Evolutionary conservation across 805 yeast genomes (phyloP).

Genomic region (Maudiozyma pseudohumilis): DNA sequence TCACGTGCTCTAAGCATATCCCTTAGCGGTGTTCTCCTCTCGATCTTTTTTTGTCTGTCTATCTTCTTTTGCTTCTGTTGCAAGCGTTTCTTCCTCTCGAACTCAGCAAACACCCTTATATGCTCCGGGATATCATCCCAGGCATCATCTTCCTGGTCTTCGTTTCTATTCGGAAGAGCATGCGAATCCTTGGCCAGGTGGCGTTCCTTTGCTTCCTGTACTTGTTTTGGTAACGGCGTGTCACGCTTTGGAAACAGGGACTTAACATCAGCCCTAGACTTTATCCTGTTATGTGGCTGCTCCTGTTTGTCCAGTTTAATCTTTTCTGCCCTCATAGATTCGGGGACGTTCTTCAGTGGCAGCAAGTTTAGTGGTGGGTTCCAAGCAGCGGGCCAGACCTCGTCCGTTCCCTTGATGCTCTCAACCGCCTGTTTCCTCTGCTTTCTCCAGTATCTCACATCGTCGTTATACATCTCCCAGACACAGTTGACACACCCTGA

Average conservation of each 20-base stretch:
- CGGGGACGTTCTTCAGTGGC: constrained; percentile 36
- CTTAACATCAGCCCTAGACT: not conserved
- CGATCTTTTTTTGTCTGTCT: not conserved
- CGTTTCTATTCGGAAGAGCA: constrained; percentile 7
- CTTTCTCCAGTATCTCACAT: constrained; percentile 69
- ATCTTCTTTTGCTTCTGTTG: constrained; percentile 13
- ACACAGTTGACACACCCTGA: constrained; percentile 95
- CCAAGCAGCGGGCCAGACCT: constrained; percentile 56
- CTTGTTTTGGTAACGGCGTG: constrained; percentile 27
- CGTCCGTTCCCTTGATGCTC: constrained; percentile 33
- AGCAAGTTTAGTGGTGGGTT: constrained; percentile 43
- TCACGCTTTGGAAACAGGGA: constrained; percentile 29
- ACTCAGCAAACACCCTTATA: constrained; percentile 72
- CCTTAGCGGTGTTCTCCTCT: not conserved
- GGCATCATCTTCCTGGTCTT: constrained; percentile 29
- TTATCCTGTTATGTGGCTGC: constrained; percentile 5
- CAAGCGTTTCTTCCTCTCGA: constrained; percentile 56
- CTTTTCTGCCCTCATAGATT: constrained; percentile 5
- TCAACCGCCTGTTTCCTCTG: constrained; percentile 51
- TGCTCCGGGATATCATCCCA: constrained; percentile 62
- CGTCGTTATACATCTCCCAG: constrained; percentile 89
- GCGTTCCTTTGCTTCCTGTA: constrained; percentile 24
- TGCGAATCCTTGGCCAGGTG: constrained; percentile 2
- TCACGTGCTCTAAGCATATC: no score
- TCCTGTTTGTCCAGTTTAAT: constrained; percentile 1